These are phyloP conservation scores for Echeveria elegans DNA, from an alignment of 164 flowering plant species.

Conservation along the genomic window DNA sequence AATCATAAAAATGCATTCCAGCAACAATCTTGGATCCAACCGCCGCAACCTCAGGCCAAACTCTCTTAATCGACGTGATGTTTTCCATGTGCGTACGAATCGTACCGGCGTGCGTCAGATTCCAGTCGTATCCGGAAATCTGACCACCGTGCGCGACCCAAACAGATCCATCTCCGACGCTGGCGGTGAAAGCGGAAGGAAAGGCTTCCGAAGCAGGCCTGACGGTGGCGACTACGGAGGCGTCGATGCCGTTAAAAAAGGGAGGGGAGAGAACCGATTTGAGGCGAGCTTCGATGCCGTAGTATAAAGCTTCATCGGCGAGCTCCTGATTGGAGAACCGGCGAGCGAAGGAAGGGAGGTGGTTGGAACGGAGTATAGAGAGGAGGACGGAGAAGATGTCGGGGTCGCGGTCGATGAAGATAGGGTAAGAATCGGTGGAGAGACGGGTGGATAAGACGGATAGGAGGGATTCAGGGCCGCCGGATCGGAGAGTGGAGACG, in stretches of 20 bases:
- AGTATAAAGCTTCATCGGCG: conserved; percentile 67
- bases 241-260: conserved; percentile 61
- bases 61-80: conserved; percentile 48
- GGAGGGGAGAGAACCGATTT: conserved; percentile 53
- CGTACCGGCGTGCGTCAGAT: conserved; percentile 42
- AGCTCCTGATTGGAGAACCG: conserved; percentile 73
- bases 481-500: conserved; percentile 46
- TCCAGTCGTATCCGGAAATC: conserved; percentile 67
- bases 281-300: conserved; percentile 66
- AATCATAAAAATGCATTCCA: conserved; percentile 72
- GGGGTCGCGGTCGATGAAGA: conserved; percentile 94
- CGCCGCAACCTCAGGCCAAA: conserved; percentile 51
- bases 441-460: conserved; percentile 41
- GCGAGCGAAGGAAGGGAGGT: conserved; percentile 52
- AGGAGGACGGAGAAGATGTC: conserved; percentile 84
- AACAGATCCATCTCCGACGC: conserved; percentile 52
- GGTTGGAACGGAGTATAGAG: conserved; percentile 70
- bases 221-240: conserved; percentile 50
- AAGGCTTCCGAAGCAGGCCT: conserved; percentile 55
- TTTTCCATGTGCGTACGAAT: conserved; percentile 66
- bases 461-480: conserved; percentile 72
- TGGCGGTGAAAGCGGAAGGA: conserved; percentile 46
- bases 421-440: conserved; percentile 22
- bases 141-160: conserved; percentile 85
- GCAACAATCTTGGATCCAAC: conserved; percentile 50